A percentile compares a stretch with the other conserved stretches of the same genome.
These are phyloP conservation scores for Malassezia pachydermatis DNA, from an alignment of 1,284 basidiomycete genomes.

Conservation along the genomic window DNA sequence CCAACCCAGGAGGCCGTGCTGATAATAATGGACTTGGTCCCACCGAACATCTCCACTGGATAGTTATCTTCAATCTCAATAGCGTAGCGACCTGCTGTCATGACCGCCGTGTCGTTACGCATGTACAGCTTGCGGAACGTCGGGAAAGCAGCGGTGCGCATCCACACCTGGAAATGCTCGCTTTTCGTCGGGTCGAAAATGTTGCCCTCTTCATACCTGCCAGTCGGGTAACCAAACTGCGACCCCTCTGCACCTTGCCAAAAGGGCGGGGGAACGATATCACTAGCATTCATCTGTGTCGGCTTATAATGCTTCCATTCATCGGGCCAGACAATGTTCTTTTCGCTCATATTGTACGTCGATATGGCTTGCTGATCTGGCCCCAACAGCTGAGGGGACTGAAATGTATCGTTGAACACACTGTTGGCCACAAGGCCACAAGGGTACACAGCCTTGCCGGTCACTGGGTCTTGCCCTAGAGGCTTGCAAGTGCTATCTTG, in stretches of 20 bases:
- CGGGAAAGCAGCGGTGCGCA: constrained; percentile 91
- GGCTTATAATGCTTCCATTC: constrained; percentile 73
- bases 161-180: constrained; percentile 99
- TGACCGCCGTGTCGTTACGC: constrained; percentile 68
- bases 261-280: constrained; percentile 84
- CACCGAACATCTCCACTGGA: constrained; percentile 79
- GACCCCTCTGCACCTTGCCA: constrained; percentile 52
- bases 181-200: constrained; percentile 67
- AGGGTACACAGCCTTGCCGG: constrained; percentile 57
- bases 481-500: constrained; percentile 75
- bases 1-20: constrained; percentile 97
- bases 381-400: constrained; percentile 56
- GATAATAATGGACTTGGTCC: constrained; percentile 92
- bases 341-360: constrained; percentile 65
- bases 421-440: constrained; percentile 97
- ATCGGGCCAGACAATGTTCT: constrained; percentile 84
- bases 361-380: constrained; percentile 41
- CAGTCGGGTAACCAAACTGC: constrained; percentile 59
- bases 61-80: constrained; percentile 77
- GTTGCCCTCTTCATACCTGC: constrained; percentile 57
- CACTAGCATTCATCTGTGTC: constrained; percentile 49
- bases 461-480: constrained; percentile 52
- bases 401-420: constrained; percentile 88
- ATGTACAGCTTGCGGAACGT: constrained; percentile 93
- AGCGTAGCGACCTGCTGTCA: constrained; percentile 67